Conservation (phyloP, 2,329 filamentous ascomycete genomes). For the Tolypocladium sp. region DNA sequence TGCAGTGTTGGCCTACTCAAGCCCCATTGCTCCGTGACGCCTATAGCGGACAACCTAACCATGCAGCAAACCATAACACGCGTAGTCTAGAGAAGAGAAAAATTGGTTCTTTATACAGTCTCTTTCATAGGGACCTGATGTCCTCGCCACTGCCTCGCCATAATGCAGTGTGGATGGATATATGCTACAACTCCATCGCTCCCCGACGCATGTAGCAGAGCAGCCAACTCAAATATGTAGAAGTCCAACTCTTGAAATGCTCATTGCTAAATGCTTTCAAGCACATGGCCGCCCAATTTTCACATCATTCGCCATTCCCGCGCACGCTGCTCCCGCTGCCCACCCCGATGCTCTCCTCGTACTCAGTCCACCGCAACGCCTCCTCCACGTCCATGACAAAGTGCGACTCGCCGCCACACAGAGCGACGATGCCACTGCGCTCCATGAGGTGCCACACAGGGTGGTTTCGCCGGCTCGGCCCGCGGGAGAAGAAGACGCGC, state of each 20-base stretch:
- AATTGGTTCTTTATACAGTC: not conserved
- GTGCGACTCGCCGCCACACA: conserved; percentile 66
- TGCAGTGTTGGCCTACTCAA: not conserved
- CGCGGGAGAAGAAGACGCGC: conserved; percentile 62
- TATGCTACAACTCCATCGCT: not conserved
- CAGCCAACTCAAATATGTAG: not conserved
- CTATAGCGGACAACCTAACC: not conserved
- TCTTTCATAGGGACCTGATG: not conserved
- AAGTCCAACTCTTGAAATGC: not conserved
- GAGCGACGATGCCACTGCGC: conserved; percentile 74
- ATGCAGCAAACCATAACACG: not conserved
- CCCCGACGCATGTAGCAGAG: not conserved
- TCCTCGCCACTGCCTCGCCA: not conserved
- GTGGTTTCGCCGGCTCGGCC: conserved; percentile 34
- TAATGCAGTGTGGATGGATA: not conserved
- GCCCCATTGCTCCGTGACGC: not conserved
- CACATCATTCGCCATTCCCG: not conserved
- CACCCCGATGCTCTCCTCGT: conserved; percentile 42
- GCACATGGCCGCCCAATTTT: conserved; percentile 2
- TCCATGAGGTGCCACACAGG: conserved; percentile 65
- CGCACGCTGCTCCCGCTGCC: conserved; percentile 9
- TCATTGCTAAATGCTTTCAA: not conserved
- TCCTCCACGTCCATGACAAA: conserved; percentile 81
- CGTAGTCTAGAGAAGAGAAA: not conserved
- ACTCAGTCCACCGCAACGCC: conserved; percentile 72